Evolutionary conservation across 345 rosid species (phyloP).

Genomic region (Gossypium arboreum): DNA sequence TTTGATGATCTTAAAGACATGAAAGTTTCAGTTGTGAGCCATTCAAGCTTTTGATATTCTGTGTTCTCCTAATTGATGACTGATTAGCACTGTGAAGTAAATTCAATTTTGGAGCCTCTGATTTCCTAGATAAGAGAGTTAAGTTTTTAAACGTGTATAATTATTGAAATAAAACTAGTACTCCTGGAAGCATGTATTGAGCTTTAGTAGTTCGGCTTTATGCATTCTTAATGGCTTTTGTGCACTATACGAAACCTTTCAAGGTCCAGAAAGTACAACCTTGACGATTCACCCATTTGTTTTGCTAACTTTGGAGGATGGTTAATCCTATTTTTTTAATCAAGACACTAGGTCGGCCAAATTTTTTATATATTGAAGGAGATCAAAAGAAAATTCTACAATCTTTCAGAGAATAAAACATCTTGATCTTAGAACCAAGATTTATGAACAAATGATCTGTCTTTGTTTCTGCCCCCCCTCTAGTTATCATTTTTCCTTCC

Average conservation of each 20-base stretch:
- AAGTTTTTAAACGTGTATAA: not conserved
- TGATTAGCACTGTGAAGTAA: not conserved
- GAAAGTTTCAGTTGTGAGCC: not conserved
- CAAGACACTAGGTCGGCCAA: not conserved
- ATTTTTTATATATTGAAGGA: not conserved
- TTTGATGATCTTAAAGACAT: not conserved
- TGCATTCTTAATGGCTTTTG: not conserved
- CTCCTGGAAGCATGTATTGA: not conserved
- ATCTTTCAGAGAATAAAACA: not conserved
- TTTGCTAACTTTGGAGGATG: not conserved
- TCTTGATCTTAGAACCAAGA: not conserved
- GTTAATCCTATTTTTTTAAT: not conserved
- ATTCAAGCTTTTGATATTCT: not conserved
- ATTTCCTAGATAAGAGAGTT: conserved; percentile 6
- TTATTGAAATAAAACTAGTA: conserved; percentile 2
- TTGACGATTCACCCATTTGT: not conserved
- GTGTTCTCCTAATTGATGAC: not conserved
- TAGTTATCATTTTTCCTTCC: not conserved
- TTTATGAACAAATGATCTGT: not conserved
- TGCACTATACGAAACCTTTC: not conserved
- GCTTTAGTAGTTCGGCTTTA: not conserved
- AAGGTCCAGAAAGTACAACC: not conserved
- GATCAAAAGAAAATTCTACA: not conserved
- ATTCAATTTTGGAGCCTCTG: conserved; percentile 3
- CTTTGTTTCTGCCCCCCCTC: not conserved